Base-by-base conservation (phyloP, 306 rosid genomes). In the Prunus fruticosa region DNA sequence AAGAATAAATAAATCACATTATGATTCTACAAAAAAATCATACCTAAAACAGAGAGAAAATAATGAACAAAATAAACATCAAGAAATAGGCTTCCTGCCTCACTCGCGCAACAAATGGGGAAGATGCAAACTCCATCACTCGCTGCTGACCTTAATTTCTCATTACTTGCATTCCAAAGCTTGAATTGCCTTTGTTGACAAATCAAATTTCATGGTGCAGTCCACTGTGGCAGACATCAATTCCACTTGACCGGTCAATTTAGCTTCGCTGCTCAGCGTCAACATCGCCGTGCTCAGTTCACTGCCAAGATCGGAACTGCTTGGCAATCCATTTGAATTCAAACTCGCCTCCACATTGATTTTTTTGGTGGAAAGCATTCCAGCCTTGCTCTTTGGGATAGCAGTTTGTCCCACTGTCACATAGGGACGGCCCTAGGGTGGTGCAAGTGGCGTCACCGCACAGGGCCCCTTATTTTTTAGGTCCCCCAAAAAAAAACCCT, bases 191-290 rank as follows among this genome's bases (percentile, higher is more conserved):
- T 63, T 71, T 3, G 65, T 15, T 2, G 70, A 34, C 20, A 70
- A 13, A 32, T 49, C 69, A 20, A 70, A 60, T 9, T 3, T 60
- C 18, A 50, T 69, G 38, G 76, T 15, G 64, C 81, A 70, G 58
- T 61, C 10, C 76, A 70, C 61, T 5, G 67, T 51, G 11, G 81
- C 60, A 11, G 69, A 34, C 81, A 70, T 70, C 72, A 78, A 51
- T 14, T 78, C 77, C 10, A 78, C 82, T 50, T 63, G 71, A 14
- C 76, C 76, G 0, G 54, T 78, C n/a, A 78, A 6, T 10, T 25
- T 45, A 22, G 50, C 67, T 45, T 19, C 19, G 58, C 69, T 43
- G 13, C 2, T 72, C 30, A 72, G 73, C 0, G 78, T 64, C 72
- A 72, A 72, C 3, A 28, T 49, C 50, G 0, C 43, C 2, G 10